phyloP scores from a whole-genome alignment of 1,284 basidiomycete species.

The Athelia psychrophila region DNA sequence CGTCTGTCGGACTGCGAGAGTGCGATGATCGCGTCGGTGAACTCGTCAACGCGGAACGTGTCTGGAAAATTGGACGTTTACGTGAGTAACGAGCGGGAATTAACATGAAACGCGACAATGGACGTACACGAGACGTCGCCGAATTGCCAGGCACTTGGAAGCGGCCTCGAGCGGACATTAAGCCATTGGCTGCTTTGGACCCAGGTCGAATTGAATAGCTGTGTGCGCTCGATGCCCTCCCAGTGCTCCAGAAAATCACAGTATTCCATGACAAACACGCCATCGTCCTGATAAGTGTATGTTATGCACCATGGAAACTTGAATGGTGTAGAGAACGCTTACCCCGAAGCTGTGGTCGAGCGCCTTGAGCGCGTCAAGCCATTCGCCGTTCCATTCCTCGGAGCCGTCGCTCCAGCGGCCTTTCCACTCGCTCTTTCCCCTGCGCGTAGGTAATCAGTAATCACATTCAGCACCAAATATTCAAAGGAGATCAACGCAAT shows the following conservation, averaged over 20 bases:
- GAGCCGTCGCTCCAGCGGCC: neutral
- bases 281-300: too few relatives aligned
- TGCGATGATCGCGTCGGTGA: neutral
- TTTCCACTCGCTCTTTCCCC: neutral
- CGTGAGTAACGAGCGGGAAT: neutral
- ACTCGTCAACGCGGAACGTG: neutral
- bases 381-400: neutral
- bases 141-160: neutral
- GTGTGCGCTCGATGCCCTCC: neutral
- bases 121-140: neutral
- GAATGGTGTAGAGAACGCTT: neutral
- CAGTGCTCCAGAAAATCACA: neutral
- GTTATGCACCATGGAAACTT: too few relatives aligned
- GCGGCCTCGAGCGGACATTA: neutral
- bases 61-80: neutral
- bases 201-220: neutral
- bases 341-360: neutral
- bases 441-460: too few relatives aligned
- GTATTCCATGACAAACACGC: slow-evolving; percentile 1
- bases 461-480: too few relatives aligned
- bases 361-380: neutral
- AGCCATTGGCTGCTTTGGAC: neutral
- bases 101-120: neutral
- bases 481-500: too few relatives aligned
- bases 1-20: neutral